Evolutionary conservation across 306 rosid genomes (phyloP), one percentile per base, ranked within the genome.

Genomic region (Heteromeles arbutifolia): DNA sequence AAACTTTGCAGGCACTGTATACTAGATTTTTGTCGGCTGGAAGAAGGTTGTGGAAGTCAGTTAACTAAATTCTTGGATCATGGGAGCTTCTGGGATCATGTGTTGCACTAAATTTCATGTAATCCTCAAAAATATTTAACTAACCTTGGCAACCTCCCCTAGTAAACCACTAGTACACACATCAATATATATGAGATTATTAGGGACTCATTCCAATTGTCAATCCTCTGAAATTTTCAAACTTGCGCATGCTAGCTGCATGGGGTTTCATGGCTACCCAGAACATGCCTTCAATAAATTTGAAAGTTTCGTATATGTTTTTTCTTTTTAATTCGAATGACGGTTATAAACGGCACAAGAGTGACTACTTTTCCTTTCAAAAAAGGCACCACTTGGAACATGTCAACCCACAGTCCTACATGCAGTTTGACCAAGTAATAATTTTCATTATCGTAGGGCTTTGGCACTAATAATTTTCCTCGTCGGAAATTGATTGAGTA

Each of bases 61-160:
- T 48, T 84, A 73, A 74, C 41, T 84, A 73, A 74, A 25, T 79
- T 84, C 82, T 84, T 75, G 87, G 95, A 86, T 87, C 92, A 65
- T 79, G 92, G 67, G 75, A 61, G 64, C 72, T 77, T 79, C 64
- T 69, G 82, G 91, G 86, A 88, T 85, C 90, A 72, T 69, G 88
- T 58, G 84, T 68, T 58, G 86, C 85, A 77, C 85, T 32, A 39
- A 66, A 15, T 76, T 87, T 78, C 4, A 80, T 41, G 88, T 79
- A 73, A 58, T 72, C 76, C 37, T 65, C 39, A 11, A 57, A 72
- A 34, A 4, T 34, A 14, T 63, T 8, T 13, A 62, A 15, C 11
- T 13, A 31, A 25, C 34, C 31, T 21, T 71, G 52, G 53, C 59
- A 54, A 32, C 53, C 66, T 9, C 44, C 56, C 41, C 10, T 37